Percentiles rank a stretch among this genome's conserved stretches.
Evolutionary conservation across 441 rosid species (phyloP).

Genomic region (Adansonia grandidieri): DNA sequence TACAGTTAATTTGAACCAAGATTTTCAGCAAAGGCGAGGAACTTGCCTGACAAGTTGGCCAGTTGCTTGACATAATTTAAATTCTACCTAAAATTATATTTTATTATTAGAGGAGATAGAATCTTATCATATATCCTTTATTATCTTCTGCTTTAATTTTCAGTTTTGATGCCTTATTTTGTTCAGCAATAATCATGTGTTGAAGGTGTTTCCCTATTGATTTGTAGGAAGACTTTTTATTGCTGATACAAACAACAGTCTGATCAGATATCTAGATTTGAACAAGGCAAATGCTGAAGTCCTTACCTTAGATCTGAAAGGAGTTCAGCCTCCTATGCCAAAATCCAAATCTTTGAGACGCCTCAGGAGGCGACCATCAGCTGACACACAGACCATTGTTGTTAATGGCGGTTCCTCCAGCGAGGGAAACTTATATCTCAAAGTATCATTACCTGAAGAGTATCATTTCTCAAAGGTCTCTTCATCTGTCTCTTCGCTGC

Average conservation of each 20-base stretch:
- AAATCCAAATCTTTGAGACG: slow-evolving; percentile 73
- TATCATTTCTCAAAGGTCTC: slow-evolving; percentile 93
- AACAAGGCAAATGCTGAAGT: slow-evolving; percentile 60
- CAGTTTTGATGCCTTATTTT: not conserved
- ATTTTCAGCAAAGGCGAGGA: not conserved
- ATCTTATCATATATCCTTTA: slow-evolving; percentile 19
- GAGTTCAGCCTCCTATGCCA: slow-evolving; percentile 74
- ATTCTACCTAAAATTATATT: not conserved
- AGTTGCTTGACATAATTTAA: slow-evolving; percentile 5
- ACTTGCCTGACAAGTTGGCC: not conserved
- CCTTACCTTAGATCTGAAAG: slow-evolving; percentile 81
- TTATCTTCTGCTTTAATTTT: slow-evolving; percentile 2
- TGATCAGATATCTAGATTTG: slow-evolving; percentile 75
- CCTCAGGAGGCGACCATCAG: slow-evolving; percentile 68
- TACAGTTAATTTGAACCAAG: not conserved
- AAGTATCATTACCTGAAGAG: slow-evolving; percentile 72
- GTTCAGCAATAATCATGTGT: not conserved
- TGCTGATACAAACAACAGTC: slow-evolving; percentile 92
- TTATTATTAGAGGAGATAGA: not conserved
- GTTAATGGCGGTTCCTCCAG: slow-evolving; percentile 62
- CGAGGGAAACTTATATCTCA: slow-evolving; percentile 64
- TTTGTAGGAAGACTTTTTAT: slow-evolving; percentile 73
- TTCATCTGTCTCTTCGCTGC: not conserved
- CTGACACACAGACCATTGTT: slow-evolving; percentile 66
- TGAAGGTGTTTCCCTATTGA: slow-evolving; percentile 23